phyloP scores from a whole-genome alignment of 208 protist genomes.

The Leishmania mexicana region DNA sequence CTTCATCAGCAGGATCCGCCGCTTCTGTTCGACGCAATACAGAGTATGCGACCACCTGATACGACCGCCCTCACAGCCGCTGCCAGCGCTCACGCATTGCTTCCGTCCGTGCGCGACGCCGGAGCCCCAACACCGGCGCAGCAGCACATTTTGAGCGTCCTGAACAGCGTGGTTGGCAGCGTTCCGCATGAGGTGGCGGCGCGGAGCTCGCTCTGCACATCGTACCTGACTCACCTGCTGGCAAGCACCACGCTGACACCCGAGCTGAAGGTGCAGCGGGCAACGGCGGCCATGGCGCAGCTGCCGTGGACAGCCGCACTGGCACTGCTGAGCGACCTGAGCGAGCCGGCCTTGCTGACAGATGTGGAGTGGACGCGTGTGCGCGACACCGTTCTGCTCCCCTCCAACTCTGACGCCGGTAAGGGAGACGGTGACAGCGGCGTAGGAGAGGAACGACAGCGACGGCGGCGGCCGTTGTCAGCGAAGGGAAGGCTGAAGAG shows the following conservation, averaged over 20 bases:
- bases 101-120: constrained; percentile 4
- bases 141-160: constrained; percentile 52
- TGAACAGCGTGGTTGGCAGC: constrained; percentile 64
- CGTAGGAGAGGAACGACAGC: neutral
- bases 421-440: neutral
- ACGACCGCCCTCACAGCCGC: constrained; percentile 41
- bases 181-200: constrained; percentile 58
- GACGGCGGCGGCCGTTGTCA: neutral
- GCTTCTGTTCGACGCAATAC: constrained; percentile 60
- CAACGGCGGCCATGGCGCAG: constrained; percentile 39
- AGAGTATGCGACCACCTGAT: constrained; percentile 64
- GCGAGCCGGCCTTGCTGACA: constrained; percentile 45
- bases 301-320: constrained; percentile 62
- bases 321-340: constrained; percentile 49
- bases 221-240: constrained; percentile 75
- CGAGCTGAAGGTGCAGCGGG: constrained; percentile 51
- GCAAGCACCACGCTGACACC: constrained; percentile 68
- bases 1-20: constrained; percentile 64
- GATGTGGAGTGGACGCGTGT: constrained; percentile 38
- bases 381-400: constrained; percentile 10
- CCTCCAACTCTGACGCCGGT: neutral
- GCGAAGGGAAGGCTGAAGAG: neutral
- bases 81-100: constrained; percentile 35
- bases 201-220: constrained; percentile 58
- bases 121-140: constrained; percentile 45